Evolutionary conservation across 78 protist genomes (phyloP).

Genomic region (Creolimax fragrantissima): DNA sequence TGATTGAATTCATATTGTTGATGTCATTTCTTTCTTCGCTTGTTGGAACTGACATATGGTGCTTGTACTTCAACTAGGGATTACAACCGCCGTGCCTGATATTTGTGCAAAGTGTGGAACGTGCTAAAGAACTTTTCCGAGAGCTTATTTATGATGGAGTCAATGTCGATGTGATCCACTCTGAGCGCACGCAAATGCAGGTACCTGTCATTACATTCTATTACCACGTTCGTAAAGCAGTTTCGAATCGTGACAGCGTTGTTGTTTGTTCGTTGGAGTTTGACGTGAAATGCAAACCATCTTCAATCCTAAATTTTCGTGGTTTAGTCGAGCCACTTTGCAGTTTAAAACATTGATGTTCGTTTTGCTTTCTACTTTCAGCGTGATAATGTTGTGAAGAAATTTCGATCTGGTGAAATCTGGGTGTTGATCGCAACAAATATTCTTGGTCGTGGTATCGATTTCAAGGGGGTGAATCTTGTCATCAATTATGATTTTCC

Average conservation of each 20-base stretch:
- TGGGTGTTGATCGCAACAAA: slow-evolving; percentile 92
- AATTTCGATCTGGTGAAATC: slow-evolving; percentile 71
- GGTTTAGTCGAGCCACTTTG: too few relatives aligned
- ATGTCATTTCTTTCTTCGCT: too few relatives aligned
- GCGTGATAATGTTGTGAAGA: slow-evolving; percentile 56
- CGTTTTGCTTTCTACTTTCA: too few relatives aligned
- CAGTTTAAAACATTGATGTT: too few relatives aligned
- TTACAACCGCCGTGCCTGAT: slow-evolving; percentile 83
- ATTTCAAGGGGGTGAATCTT: slow-evolving; percentile 72
- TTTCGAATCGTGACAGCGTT: too few relatives aligned
- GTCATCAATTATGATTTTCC: slow-evolving; percentile 95
- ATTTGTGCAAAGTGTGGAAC: slow-evolving; percentile 83
- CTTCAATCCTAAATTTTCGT: too few relatives aligned
- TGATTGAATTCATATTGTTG: too few relatives aligned
- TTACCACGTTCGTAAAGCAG: too few relatives aligned
- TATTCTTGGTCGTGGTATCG: slow-evolving; percentile 93
- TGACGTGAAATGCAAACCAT: too few relatives aligned
- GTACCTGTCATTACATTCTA: neutral
- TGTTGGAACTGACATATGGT: too few relatives aligned
- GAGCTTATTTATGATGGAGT: slow-evolving; percentile 61
- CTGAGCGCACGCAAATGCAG: slow-evolving; percentile 44
- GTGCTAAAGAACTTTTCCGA: slow-evolving; percentile 73
- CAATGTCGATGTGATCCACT: slow-evolving; percentile 75
- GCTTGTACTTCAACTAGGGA: too few relatives aligned
- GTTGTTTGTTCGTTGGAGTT: too few relatives aligned